Base-by-base conservation (phyloP, 257 asterid species). In the Linaria vulgaris region DNA sequence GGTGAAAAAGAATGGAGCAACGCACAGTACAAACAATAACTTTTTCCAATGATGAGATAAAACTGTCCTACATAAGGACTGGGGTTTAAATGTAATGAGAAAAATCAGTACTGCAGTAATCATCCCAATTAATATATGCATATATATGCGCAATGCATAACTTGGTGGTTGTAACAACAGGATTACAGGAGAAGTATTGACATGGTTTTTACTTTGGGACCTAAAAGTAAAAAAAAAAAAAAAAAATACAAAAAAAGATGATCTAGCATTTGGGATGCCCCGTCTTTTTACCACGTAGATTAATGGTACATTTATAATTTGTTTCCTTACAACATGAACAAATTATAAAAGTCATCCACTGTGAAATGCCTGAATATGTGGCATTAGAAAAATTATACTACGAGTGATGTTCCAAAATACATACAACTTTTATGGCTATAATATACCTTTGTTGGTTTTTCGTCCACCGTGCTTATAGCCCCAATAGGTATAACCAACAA, bases 401-500 rank as follows among this genome's bases (percentile, higher is more conserved):
- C 9, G 9, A 34, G 9, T 34, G 5, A 34, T 34, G 10, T 34
- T 34, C 41, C 41, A 34, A 34, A 3, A 34, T 34, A 7, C 9
- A 34, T 34, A 7, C 41, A 4, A 34, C 37, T 30, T 3, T 2
- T 6, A 43, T 24, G 6, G 10, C 7, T 12, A 27, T 3, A 59
- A 21, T 14, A 21, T 68, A 90, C 99, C 99, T 82, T 65, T 87
- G 76, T 94, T 94, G 59, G 82, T 75, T 83, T 79, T 86, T 19
- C 99, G 83, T 39, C 74, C 97, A 62, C 95, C 90, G 51, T 90
- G 99, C 72, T 95, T 82, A 74, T 90, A 90, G 10, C 96, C 99
- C 99, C 99, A 94, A 53, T 85, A 94, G 20, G 99, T 87, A 72
- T 94, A 94, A 50, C 90, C 99, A 72, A 94, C 95, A 22, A 77